Conservation (phyloP, 164 flowering plant species). For the Vitis cinerea region DNA sequence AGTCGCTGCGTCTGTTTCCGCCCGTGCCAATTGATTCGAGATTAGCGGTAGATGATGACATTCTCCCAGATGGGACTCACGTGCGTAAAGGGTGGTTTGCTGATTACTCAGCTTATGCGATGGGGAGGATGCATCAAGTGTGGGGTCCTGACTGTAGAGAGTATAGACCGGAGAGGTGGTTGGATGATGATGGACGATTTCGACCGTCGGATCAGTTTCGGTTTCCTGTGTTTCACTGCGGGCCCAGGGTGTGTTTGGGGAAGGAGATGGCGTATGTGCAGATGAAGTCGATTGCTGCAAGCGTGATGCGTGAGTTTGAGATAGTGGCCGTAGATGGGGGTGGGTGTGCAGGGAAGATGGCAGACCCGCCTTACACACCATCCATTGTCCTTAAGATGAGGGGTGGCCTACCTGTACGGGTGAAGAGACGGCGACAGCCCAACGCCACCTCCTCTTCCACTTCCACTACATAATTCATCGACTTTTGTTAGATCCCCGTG, state of each 20-base stretch:
- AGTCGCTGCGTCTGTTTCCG: conserved; percentile 46
- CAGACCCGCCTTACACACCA: conserved; percentile 30
- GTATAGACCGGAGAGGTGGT: conserved; percentile 57
- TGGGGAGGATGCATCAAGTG: conserved; percentile 50
- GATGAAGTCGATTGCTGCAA: conserved; percentile 56
- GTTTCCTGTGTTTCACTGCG: conserved; percentile 58
- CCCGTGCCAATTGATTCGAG: conserved; percentile 49
- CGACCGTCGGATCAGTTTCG: conserved; percentile 32
- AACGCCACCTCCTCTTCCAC: conserved; percentile 6
- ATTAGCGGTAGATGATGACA: conserved; percentile 30
- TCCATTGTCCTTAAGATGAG: conserved; percentile 42
- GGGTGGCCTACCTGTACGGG: conserved; percentile 43
- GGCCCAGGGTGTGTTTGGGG: conserved; percentile 58
- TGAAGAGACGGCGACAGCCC: conserved; percentile 16
- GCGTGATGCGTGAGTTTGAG: conserved; percentile 37
- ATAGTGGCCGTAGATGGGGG: conserved; percentile 36
- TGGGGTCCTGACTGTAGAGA: conserved; percentile 58
- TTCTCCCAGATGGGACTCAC: conserved; percentile 40
- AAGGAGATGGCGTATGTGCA: conserved; percentile 63
- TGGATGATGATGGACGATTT: conserved; percentile 31
- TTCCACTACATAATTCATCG: neutral
- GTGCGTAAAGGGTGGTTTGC: conserved; percentile 47
- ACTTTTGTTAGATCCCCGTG: no score
- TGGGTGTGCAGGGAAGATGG: conserved; percentile 19
- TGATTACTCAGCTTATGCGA: conserved; percentile 51